These are phyloP conservation scores for Clonostachys rosea DNA, from an alignment of 2,329 filamentous ascomycete genomes.

Conservation along the genomic window DNA sequence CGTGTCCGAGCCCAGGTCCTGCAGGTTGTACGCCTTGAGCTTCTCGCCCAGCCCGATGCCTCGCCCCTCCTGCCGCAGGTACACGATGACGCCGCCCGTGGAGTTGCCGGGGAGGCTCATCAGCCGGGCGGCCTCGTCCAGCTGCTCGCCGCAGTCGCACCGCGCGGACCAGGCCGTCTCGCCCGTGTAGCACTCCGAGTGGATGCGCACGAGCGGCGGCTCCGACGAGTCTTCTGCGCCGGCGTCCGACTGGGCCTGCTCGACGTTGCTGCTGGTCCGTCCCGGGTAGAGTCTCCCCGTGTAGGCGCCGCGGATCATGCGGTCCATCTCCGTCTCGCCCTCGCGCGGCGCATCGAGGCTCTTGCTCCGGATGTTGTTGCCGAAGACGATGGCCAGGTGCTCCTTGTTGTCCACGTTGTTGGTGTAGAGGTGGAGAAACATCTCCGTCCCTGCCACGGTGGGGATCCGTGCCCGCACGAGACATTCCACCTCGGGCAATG, in stretches of 20 bases:
- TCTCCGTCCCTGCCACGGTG: slow-evolving; percentile 85
- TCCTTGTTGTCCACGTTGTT: slow-evolving; percentile 95
- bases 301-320: slow-evolving; percentile 94
- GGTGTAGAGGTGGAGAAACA: slow-evolving; percentile 93
- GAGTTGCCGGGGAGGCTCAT: slow-evolving; percentile 70
- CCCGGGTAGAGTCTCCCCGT: slow-evolving; percentile 83
- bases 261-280: slow-evolving; percentile 61
- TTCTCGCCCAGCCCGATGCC: slow-evolving; percentile 95
- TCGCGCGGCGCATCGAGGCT: slow-evolving; percentile 66
- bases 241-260: slow-evolving; percentile 1
- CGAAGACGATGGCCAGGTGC: slow-evolving; percentile 95
- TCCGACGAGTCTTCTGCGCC: background rate
- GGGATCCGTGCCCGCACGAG: slow-evolving; percentile 93
- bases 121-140: slow-evolving; percentile 90
- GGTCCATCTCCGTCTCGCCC: slow-evolving; percentile 80
- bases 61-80: slow-evolving; percentile 90
- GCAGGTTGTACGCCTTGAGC: slow-evolving; percentile 95
- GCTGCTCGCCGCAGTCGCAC: slow-evolving; percentile 95
- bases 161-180: slow-evolving; percentile 98
- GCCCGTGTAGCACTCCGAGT: slow-evolving; percentile 97
- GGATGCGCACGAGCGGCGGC: slow-evolving; percentile 80
- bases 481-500: slow-evolving; percentile 83
- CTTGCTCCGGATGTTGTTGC: slow-evolving; percentile 72
- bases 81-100: slow-evolving; percentile 86
- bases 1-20: slow-evolving; percentile 95